A percentile compares a stretch with the other conserved stretches of the same genome.
These are phyloP conservation scores for Margaritispora aquatica DNA, from an alignment of 495 filamentous ascomycete species.

Conservation along the genomic window DNA sequence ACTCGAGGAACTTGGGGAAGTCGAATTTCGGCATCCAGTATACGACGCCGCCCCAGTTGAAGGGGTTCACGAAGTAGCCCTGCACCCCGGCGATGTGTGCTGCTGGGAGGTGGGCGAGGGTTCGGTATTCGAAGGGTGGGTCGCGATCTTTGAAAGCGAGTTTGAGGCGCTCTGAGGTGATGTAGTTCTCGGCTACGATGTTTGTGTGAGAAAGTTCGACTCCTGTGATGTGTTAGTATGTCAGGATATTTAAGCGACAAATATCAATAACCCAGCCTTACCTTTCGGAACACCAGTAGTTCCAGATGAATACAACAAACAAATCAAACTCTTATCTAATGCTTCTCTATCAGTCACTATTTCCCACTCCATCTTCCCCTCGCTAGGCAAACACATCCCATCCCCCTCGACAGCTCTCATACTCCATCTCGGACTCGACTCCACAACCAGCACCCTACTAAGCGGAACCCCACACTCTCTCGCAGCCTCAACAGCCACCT, in stretches of 20 bases:
- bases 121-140: slow-evolving; percentile 27
- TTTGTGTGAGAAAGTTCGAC: slow-evolving; percentile 84
- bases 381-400: background rate
- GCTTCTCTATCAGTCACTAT: slow-evolving; percentile 39
- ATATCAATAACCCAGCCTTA: background rate
- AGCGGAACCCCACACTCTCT: slow-evolving; percentile 56
- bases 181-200: slow-evolving; percentile 41
- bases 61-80: slow-evolving; percentile 51
- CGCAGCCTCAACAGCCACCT: slow-evolving; percentile 60
- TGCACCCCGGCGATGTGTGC: slow-evolving; percentile 43
- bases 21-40: slow-evolving; percentile 82
- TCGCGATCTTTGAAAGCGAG: slow-evolving; percentile 47
- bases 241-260: background rate
- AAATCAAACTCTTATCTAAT: slow-evolving; percentile 46
- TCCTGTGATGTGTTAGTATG: background rate
- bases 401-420: slow-evolving; percentile 40
- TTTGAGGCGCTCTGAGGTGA: slow-evolving; percentile 44
- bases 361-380: slow-evolving; percentile 5
- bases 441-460: slow-evolving; percentile 66
- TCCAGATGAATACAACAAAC: slow-evolving; percentile 64
- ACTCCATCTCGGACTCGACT: slow-evolving; percentile 60
- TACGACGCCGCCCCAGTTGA: slow-evolving; percentile 59
- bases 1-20: slow-evolving; percentile 63
- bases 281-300: slow-evolving; percentile 29
- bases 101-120: slow-evolving; percentile 45